Base-by-base conservation (phyloP, 805 yeast genomes). In the Pichia pseudocactophila region DNA sequence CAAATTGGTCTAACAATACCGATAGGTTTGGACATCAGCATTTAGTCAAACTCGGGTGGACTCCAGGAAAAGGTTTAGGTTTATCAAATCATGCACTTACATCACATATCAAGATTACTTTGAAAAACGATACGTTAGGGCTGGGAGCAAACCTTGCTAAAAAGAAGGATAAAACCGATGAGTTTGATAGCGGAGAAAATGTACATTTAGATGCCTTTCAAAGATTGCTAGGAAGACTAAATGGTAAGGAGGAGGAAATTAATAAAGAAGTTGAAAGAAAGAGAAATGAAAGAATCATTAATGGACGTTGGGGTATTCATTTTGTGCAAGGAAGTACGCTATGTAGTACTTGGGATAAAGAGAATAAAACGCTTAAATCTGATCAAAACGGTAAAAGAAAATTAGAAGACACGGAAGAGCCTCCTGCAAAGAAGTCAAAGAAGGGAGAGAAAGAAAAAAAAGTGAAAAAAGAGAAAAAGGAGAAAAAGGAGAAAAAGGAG, bases 191-290 rank as follows among this genome's bases (percentile, higher is more conserved):
- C 49, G 95, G 86, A 44, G 95, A 86, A 50, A 80, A 90, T 50
- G 83, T 88, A 10, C 96, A 97, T 3, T 69, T 90, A 34, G 97
- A 92, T 60, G 95, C 82, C 3, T 90, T 92, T 58, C 98, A 90
- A 65, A 73, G 94, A 52, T 74, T 90, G 36, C 67, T 90, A 48
- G 97, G 97, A 10, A 74, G 88, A 57, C 70, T 90, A 48, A 90
- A 90, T 58, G 97, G 97, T 37, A 82, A 79, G 51, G 90, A 82
- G 55, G 82, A 77, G 28, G 73, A 70, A 43, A 73, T 83, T 20
- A 65, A 66, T 43, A 66, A 75, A 46, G 89, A 79, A 54, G 62
- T 86, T 50, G 90, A 84, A 32, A 69, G 76, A 50, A 80, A 80
- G 55, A 70, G 85, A 51, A 70, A 71, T 45, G 82, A 81, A 18